Conservation (phyloP, 768 basidiomycete species). For the Fistulinella prunicolor region DNA sequence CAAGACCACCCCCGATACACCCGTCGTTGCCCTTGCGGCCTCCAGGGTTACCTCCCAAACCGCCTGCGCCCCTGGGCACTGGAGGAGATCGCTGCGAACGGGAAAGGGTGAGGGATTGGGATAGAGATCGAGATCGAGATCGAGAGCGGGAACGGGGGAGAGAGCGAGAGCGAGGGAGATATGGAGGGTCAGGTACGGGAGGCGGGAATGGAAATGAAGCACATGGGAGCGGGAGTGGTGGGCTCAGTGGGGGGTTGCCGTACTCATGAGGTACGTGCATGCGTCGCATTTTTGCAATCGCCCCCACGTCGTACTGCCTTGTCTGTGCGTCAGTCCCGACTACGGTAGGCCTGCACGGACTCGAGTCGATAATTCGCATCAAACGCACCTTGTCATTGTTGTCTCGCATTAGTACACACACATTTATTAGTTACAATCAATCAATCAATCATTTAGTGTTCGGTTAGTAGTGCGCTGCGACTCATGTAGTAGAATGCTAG, state of each 20-base stretch:
- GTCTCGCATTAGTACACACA: constrained; percentile 18
- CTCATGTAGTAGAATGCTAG: constrained; percentile 11
- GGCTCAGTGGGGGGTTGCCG: constrained; percentile 25
- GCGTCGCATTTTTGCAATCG: background rate
- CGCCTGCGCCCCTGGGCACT: constrained; percentile 11
- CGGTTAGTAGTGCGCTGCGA: constrained; percentile 6
- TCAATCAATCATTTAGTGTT: constrained; percentile 12
- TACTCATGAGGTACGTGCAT: constrained; percentile 25
- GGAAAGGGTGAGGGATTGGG: constrained; percentile 12
- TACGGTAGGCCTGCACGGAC: background rate
- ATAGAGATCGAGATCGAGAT: constrained; percentile 7
- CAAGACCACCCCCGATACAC: constrained; percentile 12
- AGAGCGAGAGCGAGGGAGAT: constrained; percentile 16
- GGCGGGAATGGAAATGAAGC: constrained; percentile 5
- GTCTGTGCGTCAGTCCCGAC: background rate
- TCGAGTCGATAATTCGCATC: constrained; percentile 5
- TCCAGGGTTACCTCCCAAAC: constrained; percentile 19
- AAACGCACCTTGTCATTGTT: constrained; percentile 3
- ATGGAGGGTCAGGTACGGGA: constrained; percentile 9
- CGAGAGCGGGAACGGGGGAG: constrained; percentile 4
- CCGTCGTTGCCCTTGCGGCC: constrained; percentile 22
- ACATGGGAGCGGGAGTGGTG: constrained; percentile 5
- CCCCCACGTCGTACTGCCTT: background rate
- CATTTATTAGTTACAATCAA: constrained; percentile 20
- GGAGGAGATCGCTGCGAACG: constrained; percentile 20